A percentile compares a stretch with the other conserved stretches of the same genome.
Conservation (phyloP, 768 basidiomycete genomes). For the Boletus reticuloceps region DNA sequence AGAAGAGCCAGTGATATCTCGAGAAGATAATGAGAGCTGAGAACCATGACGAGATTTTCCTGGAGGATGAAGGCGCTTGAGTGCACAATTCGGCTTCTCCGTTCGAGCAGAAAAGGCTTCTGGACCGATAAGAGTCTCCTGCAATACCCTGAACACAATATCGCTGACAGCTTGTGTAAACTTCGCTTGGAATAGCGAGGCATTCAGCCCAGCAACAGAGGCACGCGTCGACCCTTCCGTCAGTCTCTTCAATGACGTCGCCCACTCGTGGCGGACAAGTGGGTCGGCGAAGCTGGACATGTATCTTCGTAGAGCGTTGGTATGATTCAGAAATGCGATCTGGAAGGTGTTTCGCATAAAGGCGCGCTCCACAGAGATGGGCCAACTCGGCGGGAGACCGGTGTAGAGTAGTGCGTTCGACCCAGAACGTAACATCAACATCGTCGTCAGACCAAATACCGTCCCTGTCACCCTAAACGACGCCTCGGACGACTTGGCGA, state of each 20-base stretch:
- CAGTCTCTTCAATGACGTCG: conserved; percentile 61
- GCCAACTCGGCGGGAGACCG: conserved; percentile 75
- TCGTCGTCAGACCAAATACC: conserved; percentile 75
- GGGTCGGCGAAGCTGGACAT: conserved; percentile 92
- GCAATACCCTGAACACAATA: too few species aligned
- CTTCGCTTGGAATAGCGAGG: too few species aligned
- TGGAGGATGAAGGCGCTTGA: conserved; percentile 32
- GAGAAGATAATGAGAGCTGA: conserved; percentile 26
- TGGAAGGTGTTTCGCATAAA: conserved; percentile 99
- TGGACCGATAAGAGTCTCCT: too few species aligned
- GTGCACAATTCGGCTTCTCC: conserved; percentile 32
- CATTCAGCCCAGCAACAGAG: too few species aligned
- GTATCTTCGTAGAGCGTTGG: conserved; percentile 74
- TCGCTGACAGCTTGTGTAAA: too few species aligned
- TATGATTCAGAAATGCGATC: conserved; percentile 73
- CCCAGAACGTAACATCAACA: conserved; percentile 83
- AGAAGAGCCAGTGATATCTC: conserved; percentile 21
- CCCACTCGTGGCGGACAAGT: conserved; percentile 73
- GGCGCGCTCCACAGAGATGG: conserved; percentile 80
- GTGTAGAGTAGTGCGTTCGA: conserved; percentile 80
- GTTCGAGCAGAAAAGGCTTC: conserved; percentile 22
- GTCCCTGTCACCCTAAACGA: conserved; percentile 92
- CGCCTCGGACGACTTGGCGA: conserved; percentile 72
- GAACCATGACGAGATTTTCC: conserved; percentile 17
- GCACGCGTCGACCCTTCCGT: too few species aligned